A percentile compares a stretch with the other conserved stretches of the same genome.
phyloP scores from a whole-genome alignment of 768 basidiomycete species.

The Suillus spraguei region DNA sequence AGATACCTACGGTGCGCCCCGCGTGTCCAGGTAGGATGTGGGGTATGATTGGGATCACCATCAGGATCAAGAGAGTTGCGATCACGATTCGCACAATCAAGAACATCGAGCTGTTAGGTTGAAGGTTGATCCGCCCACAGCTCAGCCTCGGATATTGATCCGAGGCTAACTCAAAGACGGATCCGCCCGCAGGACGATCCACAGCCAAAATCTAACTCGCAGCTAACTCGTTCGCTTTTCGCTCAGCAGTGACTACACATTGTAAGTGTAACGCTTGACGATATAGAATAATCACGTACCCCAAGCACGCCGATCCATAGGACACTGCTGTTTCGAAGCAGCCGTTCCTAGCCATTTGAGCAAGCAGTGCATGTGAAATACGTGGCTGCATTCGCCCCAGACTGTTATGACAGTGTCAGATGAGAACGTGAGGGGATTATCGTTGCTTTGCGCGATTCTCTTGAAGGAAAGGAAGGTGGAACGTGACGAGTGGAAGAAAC shows the following conservation, averaged over 20 bases:
- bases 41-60: background rate
- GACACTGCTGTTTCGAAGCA: constrained; percentile 93
- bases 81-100: background rate
- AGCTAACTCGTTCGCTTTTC: constrained; percentile 40
- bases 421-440: background rate
- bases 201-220: constrained; percentile 7
- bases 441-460: background rate
- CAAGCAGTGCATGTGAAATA: constrained; percentile 99
- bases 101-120: background rate
- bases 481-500: constrained; percentile 6
- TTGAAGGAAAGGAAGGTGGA: background rate
- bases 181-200: background rate
- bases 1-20: background rate
- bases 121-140: background rate
- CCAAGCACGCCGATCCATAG: constrained; percentile 97
- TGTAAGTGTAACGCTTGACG: background rate
- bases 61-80: background rate
- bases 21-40: background rate
- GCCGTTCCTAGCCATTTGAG: constrained; percentile 93
- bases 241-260: constrained; percentile 52
- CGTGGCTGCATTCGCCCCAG: constrained; percentile 96
- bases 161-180: background rate
- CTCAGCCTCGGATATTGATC: background rate
- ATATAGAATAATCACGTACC: constrained; percentile 49
- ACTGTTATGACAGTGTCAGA: constrained; percentile 47